phyloP scores from a whole-genome alignment of 805 yeast genomes.

The Candida glaebosa region DNA sequence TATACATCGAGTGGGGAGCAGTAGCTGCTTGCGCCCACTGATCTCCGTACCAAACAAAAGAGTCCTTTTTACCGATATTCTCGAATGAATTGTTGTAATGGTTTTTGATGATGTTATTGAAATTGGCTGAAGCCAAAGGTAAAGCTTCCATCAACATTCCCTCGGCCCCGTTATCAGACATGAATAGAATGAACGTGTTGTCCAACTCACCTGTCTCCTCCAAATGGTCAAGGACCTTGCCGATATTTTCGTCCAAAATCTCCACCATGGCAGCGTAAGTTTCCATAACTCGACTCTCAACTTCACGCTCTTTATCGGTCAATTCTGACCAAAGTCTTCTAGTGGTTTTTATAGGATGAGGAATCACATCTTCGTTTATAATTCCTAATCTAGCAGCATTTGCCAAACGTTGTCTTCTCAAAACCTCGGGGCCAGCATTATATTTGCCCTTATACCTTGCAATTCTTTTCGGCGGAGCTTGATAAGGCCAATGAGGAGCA shows the following conservation, averaged over 20 bases:
- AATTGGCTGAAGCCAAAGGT: constrained; percentile 36
- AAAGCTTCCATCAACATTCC: constrained; percentile 56
- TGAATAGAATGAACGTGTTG: constrained; percentile 54
- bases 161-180: constrained; percentile 67
- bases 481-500: constrained; percentile 68
- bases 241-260: constrained; percentile 48
- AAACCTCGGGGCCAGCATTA: constrained; percentile 46
- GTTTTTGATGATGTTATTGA: constrained; percentile 21
- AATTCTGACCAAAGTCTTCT: constrained; percentile 45
- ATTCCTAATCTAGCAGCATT: constrained; percentile 45
- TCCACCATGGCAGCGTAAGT: constrained; percentile 66
- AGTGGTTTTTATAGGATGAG: constrained; percentile 44
- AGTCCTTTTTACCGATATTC: constrained; percentile 46
- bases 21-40: constrained; percentile 65
- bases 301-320: constrained; percentile 29
- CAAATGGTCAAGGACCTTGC: constrained; percentile 43
- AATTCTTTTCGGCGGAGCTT: constrained; percentile 49
- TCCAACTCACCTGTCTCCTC: constrained; percentile 44
- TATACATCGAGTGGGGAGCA: constrained; percentile 52
- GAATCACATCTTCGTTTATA: constrained; percentile 39
- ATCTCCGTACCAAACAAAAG: constrained; percentile 51
- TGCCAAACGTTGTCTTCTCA: constrained; percentile 37
- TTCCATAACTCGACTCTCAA: constrained; percentile 48
- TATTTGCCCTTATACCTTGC: constrained; percentile 47
- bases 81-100: constrained; percentile 41